These are phyloP conservation scores for Kentomonas sorsogonicus DNA, from an alignment of 208 protist species.

Conservation along the genomic window DNA sequence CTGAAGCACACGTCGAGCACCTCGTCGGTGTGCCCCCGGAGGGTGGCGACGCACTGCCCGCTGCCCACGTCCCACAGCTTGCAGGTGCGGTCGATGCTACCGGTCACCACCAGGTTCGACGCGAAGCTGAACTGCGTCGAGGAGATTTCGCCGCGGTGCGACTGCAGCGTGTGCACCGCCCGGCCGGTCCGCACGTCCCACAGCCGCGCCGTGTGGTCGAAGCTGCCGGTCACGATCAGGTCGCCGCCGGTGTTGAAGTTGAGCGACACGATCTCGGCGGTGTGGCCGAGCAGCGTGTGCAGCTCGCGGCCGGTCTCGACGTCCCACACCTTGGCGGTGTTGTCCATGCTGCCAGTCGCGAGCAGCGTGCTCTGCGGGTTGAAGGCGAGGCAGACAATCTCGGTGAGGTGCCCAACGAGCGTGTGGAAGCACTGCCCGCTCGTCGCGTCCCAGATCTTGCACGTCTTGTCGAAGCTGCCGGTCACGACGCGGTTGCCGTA, in stretches of 20 bases:
- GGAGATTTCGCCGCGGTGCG: constrained; percentile 93
- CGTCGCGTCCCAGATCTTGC: constrained; percentile 90
- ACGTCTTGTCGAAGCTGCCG: constrained; percentile 96
- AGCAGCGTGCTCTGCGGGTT: constrained; percentile 88
- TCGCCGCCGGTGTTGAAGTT: constrained; percentile 78
- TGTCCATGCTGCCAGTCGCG: constrained; percentile 95
- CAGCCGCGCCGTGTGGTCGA: constrained; percentile 92
- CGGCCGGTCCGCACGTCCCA: constrained; percentile 90
- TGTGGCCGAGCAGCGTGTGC: constrained; percentile 90
- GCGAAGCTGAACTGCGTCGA: constrained; percentile 92
- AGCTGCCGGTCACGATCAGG: constrained; percentile 90
- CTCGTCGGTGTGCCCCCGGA: constrained; percentile 90
- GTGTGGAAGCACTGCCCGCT: constrained; percentile 89
- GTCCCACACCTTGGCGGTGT: constrained; percentile 92
- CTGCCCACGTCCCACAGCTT: constrained; percentile 93
- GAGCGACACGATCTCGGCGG: constrained; percentile 91
- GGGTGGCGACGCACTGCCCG: constrained; percentile 82
- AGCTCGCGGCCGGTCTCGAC: constrained; percentile 88
- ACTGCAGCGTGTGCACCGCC: constrained; percentile 83
- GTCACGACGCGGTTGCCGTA: constrained; percentile 93
- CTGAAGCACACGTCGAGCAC: constrained; percentile 94
- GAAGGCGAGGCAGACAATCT: constrained; percentile 95
- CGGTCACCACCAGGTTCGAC: constrained; percentile 86
- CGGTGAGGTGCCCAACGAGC: constrained; percentile 89
- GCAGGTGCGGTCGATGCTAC: constrained; percentile 94